Conservation (phyloP, 2,329 filamentous ascomycete genomes). For the Eutypa lata region DNA sequence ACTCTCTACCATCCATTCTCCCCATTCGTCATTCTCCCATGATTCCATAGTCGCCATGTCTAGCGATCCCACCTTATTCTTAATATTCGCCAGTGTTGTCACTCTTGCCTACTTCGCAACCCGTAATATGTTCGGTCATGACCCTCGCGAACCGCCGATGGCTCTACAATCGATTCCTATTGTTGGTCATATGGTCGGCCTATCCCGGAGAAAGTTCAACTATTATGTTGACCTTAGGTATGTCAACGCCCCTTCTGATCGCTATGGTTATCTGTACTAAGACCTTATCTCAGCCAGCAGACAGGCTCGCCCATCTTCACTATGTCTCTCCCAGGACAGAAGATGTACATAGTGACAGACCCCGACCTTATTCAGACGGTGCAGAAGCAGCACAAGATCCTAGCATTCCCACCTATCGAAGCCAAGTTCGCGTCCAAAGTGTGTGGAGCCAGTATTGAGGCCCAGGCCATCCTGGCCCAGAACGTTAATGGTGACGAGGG, state of each 20-base stretch:
- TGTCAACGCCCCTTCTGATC: background rate
- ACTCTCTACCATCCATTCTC: too few species aligned
- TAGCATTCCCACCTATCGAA: constrained; percentile 36
- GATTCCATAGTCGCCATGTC: background rate
- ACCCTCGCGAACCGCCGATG: constrained; percentile 28
- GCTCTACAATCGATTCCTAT: constrained; percentile 28
- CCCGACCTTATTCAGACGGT: constrained; percentile 33
- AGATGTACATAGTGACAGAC: constrained; percentile 39
- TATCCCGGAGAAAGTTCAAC: constrained; percentile 26
- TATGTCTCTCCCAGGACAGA: constrained; percentile 36
- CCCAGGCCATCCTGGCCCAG: constrained; percentile 24
- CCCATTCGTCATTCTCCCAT: too few species aligned
- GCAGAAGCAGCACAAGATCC: constrained; percentile 34
- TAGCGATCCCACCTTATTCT: background rate
- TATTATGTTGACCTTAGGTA: constrained; percentile 31
- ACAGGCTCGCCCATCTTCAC: constrained; percentile 35
- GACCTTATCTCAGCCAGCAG: constrained; percentile 8
- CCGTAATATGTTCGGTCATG: constrained; percentile 20
- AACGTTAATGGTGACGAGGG: constrained; percentile 35
- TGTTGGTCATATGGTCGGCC: constrained; percentile 29
- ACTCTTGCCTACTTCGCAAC: constrained; percentile 5
- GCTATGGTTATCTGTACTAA: background rate
- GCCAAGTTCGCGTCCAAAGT: constrained; percentile 29
- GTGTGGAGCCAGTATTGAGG: constrained; percentile 25
- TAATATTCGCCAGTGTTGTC: constrained; percentile 4